These are phyloP conservation scores for Chytriomyces hyalinus DNA, from an alignment of 192 early-diverging fungal species.

Conservation along the genomic window DNA sequence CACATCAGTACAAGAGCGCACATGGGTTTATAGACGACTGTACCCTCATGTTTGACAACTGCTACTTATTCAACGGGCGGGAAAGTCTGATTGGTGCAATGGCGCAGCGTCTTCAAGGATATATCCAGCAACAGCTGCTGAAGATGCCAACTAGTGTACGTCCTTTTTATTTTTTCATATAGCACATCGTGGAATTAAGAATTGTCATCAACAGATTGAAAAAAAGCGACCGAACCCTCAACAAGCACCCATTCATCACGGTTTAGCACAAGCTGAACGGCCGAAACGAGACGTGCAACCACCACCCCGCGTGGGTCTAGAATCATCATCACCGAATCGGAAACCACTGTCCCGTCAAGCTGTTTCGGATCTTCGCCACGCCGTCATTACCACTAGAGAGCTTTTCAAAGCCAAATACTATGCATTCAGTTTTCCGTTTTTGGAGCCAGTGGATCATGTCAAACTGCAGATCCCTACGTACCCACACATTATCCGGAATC, in stretches of 20 bases:
- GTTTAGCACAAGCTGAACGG: neutral
- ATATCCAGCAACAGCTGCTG: slow-evolving; percentile 51
- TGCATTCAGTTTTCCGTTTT: slow-evolving; percentile 48
- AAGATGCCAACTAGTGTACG: slow-evolving; percentile 42
- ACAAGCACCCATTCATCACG: too few relatives aligned
- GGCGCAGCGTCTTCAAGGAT: slow-evolving; percentile 41
- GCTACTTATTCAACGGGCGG: slow-evolving; percentile 59
- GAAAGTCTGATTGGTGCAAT: slow-evolving; percentile 45
- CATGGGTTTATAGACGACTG: slow-evolving; percentile 52
- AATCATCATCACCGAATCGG: neutral
- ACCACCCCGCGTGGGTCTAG: neutral
- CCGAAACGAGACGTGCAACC: slow-evolving; percentile 35
- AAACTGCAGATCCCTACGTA: slow-evolving; percentile 88
- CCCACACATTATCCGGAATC: slow-evolving; percentile 78
- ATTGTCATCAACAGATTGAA: neutral
- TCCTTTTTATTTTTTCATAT: too few relatives aligned
- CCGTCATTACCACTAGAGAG: slow-evolving; percentile 43
- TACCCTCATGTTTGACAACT: slow-evolving; percentile 59
- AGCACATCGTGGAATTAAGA: too few relatives aligned
- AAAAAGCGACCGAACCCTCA: neutral
- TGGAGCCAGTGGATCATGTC: slow-evolving; percentile 84
- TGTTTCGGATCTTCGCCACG: slow-evolving; percentile 44
- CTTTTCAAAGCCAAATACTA: slow-evolving; percentile 45
- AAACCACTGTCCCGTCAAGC: neutral
- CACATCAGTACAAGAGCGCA: slow-evolving; percentile 59